Conservation (phyloP, 2,329 filamentous ascomycete genomes). For the Colletotrichum echinochloae region DNA sequence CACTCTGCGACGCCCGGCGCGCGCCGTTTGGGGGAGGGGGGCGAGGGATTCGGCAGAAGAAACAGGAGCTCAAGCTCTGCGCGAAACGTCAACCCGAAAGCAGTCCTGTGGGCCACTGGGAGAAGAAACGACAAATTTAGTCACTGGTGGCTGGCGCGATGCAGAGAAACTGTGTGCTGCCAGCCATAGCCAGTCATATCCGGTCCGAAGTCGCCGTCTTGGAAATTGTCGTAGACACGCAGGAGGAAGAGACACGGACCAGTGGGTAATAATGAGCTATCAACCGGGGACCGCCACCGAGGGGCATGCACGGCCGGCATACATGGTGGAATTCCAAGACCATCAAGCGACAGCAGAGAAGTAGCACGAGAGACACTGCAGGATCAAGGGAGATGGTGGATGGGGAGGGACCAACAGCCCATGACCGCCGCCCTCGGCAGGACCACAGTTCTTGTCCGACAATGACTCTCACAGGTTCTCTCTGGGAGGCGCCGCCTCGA, state of each 20-base stretch:
- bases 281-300: background rate
- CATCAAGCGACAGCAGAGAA: background rate
- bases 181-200: constrained; percentile 7
- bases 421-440: background rate
- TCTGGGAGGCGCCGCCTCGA: constrained; percentile 17
- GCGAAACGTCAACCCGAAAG: constrained; percentile 1
- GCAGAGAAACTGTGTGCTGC: constrained; percentile 20
- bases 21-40: background rate
- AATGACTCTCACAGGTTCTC: constrained; percentile 4
- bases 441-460: constrained; percentile 15
- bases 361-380: constrained; percentile 23
- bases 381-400: constrained; percentile 29
- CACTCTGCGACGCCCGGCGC: constrained; percentile 6
- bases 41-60: constrained; percentile 17
- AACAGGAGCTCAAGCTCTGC: constrained; percentile 5
- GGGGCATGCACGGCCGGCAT: background rate
- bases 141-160: constrained; percentile 14
- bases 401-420: background rate
- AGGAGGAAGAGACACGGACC: constrained; percentile 8
- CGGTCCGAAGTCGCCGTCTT: constrained; percentile 4
- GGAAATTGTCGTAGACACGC: constrained; percentile 36
- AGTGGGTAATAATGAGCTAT: too few relatives aligned
- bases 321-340: constrained; percentile 6
- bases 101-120: constrained; percentile 5
- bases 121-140: constrained; percentile 31